These are phyloP conservation scores for Penicillium simplicissimum DNA, from an alignment of 495 filamentous ascomycete genomes.

Conservation along the genomic window DNA sequence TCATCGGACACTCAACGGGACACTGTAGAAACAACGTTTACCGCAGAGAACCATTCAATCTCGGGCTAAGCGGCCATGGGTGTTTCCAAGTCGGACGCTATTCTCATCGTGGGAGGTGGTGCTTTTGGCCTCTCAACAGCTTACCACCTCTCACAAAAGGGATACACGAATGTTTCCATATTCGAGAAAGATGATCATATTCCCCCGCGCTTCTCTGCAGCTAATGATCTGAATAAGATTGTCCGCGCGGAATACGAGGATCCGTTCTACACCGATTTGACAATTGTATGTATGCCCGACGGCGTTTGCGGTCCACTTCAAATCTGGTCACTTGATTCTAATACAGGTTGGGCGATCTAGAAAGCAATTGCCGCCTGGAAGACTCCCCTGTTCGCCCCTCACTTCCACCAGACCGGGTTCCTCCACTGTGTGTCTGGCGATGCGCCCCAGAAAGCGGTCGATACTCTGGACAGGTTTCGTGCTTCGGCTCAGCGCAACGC, in stretches of 20 bases:
- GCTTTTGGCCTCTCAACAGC: constrained; percentile 54
- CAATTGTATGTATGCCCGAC: constrained; percentile 22
- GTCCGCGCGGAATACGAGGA: constrained; percentile 58
- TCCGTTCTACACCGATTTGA: constrained; percentile 52
- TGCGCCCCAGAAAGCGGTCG: constrained; percentile 49
- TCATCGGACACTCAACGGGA: neutral
- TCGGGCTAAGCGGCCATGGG: constrained; percentile 18
- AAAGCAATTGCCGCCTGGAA: constrained; percentile 54
- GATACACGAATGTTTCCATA: constrained; percentile 48
- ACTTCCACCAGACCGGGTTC: constrained; percentile 58
- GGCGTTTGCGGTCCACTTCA: neutral
- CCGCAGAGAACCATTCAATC: neutral
- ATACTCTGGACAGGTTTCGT: constrained; percentile 47
- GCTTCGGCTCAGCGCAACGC: constrained; percentile 41
- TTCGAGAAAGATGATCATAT: constrained; percentile 23
- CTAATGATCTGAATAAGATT: constrained; percentile 58
- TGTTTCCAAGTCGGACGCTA: constrained; percentile 23
- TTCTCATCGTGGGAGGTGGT: constrained; percentile 46
- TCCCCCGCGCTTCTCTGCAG: constrained; percentile 42
- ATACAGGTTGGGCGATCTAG: constrained; percentile 23
- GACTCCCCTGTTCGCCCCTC: constrained; percentile 50
- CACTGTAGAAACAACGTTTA: neutral
- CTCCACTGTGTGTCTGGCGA: constrained; percentile 49
- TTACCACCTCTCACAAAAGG: constrained; percentile 46
- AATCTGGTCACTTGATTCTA: neutral